phyloP scores from a whole-genome alignment of 2,329 filamentous ascomycete species.

The Fulvia fulva region DNA sequence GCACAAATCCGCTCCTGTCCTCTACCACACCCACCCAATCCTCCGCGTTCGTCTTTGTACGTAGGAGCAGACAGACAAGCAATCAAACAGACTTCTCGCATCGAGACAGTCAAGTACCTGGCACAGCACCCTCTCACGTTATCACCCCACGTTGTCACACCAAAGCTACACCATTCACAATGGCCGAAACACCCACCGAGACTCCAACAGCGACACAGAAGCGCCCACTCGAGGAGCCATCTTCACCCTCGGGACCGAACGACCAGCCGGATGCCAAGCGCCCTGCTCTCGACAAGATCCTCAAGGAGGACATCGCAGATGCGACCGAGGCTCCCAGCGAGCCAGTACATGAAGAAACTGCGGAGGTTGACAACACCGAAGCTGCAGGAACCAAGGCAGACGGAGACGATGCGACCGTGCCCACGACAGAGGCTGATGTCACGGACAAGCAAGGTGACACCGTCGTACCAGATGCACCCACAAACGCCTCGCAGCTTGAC shows the following conservation, averaged over 20 bases:
- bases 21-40: not conserved
- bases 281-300: constrained; percentile 87
- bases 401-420: constrained; percentile 20
- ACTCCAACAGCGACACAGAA: constrained; percentile 65
- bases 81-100: constrained; percentile 11
- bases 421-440: constrained; percentile 43
- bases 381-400: constrained; percentile 27
- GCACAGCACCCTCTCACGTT: constrained; percentile 2
- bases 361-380: constrained; percentile 39
- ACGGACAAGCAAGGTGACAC: constrained; percentile 63
- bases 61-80: constrained; percentile 20
- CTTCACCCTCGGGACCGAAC: constrained; percentile 82
- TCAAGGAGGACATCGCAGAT: constrained; percentile 57
- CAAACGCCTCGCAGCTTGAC: constrained; percentile 42
- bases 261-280: constrained; percentile 97
- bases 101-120: constrained; percentile 2
- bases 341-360: constrained; percentile 19
- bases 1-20: not conserved
- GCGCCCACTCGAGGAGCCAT: constrained; percentile 94
- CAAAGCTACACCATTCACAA: too few relatives aligned
- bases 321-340: constrained; percentile 29
- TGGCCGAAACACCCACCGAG: constrained; percentile 35
- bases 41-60: constrained; percentile 10
- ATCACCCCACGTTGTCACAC: constrained; percentile 1
- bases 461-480: constrained; percentile 60